Evolutionary conservation across 2,329 filamentous ascomycete species (phyloP), one percentile per base, ranked within the genome.

Genomic region (Microsporum audouinii): DNA sequence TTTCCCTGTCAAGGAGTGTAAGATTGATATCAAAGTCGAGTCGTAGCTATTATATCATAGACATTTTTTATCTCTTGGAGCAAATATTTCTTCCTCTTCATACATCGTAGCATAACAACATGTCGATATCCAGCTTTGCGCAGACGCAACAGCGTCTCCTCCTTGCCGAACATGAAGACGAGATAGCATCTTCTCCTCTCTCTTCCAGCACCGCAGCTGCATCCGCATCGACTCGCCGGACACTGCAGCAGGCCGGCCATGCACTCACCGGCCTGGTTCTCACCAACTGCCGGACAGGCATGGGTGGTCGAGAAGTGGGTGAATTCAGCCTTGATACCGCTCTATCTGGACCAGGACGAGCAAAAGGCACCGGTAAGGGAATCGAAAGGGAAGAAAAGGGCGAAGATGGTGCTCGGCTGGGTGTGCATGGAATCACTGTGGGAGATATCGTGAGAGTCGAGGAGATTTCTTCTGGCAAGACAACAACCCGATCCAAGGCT

Each of bases 221-320:
- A 33, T 77, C 76, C 0, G 74, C 76, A 1, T 66, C 74, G 1
- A 77, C 76, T 2, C 69, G 77, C 3, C 73, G 76, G 45, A 75
- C 74, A 3, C 66, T 78, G 14, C 74, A 76, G 68, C 73, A 73
- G 14, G 72, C 73, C 0, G 74, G 74, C 8, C 70, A 75, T 63
- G 74, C 74, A 0, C 59, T 76, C 2, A 76, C 72, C 0, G 74
- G 74, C 0, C 83, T 97, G 6, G 77, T 83, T 36, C 77, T 95
- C 38, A 78, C 82, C 8, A 86, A 88, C 17, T 88, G 88, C 70
- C 86, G 91, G 34, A 99, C 94, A 0, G 94, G 94, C 0, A 79
- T 96, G 41, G 94, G 91, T 14, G 94, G 94, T n/a, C 88, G 90
- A 65, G 90, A 89, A 0, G 87, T 99, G 1, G 77, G 96, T 2